phyloP scores from a whole-genome alignment of 2,329 filamentous ascomycete species.

The Fusarium sp. region DNA sequence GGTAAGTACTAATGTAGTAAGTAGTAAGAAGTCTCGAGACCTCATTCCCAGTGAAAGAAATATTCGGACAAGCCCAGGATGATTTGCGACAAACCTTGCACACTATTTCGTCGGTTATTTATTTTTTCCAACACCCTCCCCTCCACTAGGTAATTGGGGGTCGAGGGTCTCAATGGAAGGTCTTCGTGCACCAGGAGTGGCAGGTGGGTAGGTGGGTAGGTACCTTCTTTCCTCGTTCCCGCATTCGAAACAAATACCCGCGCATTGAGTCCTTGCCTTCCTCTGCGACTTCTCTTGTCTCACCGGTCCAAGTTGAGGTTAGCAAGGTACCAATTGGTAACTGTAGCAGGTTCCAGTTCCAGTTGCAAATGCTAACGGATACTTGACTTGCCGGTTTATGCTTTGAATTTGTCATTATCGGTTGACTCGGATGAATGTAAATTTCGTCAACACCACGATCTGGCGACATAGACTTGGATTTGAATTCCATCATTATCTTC shows the following conservation, averaged over 20 bases:
- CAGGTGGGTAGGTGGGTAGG: background rate
- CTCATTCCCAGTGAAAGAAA: background rate
- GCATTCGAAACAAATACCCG: constrained; percentile 29
- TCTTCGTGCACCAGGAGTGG: background rate
- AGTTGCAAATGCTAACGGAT: constrained; percentile 15
- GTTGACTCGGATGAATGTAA: background rate
- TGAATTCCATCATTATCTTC: background rate
- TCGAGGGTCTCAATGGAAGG: background rate
- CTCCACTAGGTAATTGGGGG: background rate
- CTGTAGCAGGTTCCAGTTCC: constrained; percentile 4
- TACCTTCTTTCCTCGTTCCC: constrained; percentile 13
- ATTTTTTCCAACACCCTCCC: background rate
- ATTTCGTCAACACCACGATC: background rate
- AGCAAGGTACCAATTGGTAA: constrained; percentile 5
- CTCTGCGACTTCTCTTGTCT: constrained; percentile 30
- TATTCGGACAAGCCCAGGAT: background rate
- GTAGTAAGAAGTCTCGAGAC: background rate
- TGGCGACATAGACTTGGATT: background rate
- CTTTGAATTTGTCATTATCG: constrained; percentile 2
- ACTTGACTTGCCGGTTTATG: constrained; percentile 16
- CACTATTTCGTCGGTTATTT: background rate
- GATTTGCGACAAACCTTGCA: background rate
- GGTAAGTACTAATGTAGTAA: background rate
- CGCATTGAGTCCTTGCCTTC: constrained; percentile 20
- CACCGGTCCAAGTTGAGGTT: constrained; percentile 18